Conservation (phyloP, 2,329 filamentous ascomycete species). For the Paecilomyces sp. region DNA sequence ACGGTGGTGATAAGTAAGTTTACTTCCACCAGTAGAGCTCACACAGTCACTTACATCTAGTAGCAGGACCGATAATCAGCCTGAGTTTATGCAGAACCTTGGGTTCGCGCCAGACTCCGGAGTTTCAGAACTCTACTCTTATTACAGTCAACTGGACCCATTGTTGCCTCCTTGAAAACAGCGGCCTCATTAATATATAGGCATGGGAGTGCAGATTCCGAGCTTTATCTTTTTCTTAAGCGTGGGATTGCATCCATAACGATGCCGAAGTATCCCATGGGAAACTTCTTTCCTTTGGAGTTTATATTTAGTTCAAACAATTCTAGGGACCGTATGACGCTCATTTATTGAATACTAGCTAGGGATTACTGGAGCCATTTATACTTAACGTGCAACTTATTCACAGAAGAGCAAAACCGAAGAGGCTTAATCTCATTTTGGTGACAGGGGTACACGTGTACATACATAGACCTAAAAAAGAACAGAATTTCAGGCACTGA, state of each 20-base stretch:
- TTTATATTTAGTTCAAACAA: background rate
- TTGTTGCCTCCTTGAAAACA: conserved; percentile 22
- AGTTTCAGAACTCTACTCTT: conserved; percentile 29
- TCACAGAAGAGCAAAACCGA: background rate
- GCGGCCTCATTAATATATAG: too few species aligned
- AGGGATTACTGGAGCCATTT: background rate
- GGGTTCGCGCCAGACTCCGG: conserved; percentile 29
- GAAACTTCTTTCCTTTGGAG: background rate
- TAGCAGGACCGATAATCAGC: conserved; percentile 24
- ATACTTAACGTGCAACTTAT: background rate
- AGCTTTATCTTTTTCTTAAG: background rate
- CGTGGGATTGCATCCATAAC: background rate
- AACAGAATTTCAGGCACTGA: background rate
- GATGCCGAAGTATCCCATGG: background rate
- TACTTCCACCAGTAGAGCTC: background rate
- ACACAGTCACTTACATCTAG: conserved; percentile 7
- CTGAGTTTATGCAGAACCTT: conserved; percentile 33
- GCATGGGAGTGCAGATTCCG: too few species aligned
- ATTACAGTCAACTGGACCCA: conserved; percentile 25
- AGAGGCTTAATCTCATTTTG: background rate
- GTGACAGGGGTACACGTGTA: background rate
- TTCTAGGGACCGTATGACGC: background rate
- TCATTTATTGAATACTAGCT: background rate
- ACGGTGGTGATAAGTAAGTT: conserved; percentile 43
- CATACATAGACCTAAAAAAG: background rate